phyloP scores from a whole-genome alignment of 768 basidiomycete genomes.

The Amanita polypyramis region DNA sequence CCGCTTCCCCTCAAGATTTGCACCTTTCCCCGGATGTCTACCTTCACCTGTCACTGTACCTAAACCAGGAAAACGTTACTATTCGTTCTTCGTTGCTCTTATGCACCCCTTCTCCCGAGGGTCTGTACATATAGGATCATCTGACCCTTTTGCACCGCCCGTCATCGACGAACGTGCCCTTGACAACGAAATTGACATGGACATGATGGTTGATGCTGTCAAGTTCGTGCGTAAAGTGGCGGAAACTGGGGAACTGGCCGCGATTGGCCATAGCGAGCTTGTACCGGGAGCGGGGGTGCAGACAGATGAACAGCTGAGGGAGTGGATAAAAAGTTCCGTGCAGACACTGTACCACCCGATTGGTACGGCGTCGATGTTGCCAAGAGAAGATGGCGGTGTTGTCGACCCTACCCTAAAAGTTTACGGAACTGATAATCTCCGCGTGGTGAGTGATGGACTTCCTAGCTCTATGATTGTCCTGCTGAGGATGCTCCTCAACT shows the following conservation, averaged over 20 bases:
- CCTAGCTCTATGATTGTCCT: too few species aligned
- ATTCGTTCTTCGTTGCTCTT: background rate
- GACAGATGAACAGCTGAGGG: slow-evolving; percentile 9
- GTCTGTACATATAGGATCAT: slow-evolving; percentile 5
- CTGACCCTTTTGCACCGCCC: slow-evolving; percentile 5
- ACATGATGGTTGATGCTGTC: slow-evolving; percentile 1
- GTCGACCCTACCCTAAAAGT: slow-evolving; percentile 9
- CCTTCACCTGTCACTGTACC: background rate
- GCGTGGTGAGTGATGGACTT: slow-evolving; percentile 3
- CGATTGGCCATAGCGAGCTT: slow-evolving; percentile 2
- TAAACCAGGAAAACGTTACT: slow-evolving; percentile 4
- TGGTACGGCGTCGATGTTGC: slow-evolving; percentile 24
- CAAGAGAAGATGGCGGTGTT: slow-evolving; percentile 25
- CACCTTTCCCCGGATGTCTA: slow-evolving; percentile 1
- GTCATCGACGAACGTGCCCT: slow-evolving; percentile 8
- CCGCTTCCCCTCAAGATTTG: background rate
- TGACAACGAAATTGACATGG: slow-evolving; percentile 3
- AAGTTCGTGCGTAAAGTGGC: background rate
- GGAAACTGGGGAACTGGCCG: background rate
- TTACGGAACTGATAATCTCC: slow-evolving; percentile 9
- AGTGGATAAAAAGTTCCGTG: slow-evolving; percentile 8
- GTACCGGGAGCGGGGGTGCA: background rate
- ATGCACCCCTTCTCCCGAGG: slow-evolving; percentile 4
- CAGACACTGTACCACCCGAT: slow-evolving; percentile 6
- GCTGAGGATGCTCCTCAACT: background rate